Percentiles rank a stretch among this genome's conserved stretches.
Evolutionary conservation across 768 basidiomycete species (phyloP).

Genomic region (Lactarius pseudohatsudake): DNA sequence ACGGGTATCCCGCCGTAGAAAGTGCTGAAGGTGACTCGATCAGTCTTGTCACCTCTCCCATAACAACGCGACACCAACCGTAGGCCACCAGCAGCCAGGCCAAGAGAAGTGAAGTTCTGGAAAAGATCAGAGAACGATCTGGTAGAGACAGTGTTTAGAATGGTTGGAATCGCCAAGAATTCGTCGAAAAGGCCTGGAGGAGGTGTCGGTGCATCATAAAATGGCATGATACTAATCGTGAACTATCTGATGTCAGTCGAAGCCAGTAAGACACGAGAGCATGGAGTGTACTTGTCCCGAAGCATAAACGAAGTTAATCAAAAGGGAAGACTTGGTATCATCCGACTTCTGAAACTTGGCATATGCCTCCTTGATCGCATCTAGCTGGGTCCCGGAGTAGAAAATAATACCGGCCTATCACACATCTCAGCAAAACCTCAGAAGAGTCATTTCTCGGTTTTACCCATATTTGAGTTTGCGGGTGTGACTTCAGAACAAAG

Average conservation of each 20-base stretch:
- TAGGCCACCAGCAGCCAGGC: not conserved
- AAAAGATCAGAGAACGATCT: not conserved
- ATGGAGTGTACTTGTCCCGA: not conserved
- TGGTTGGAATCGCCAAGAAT: conserved; percentile 24
- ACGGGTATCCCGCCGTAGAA: not conserved
- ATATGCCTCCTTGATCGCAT: not conserved
- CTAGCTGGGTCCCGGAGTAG: not conserved
- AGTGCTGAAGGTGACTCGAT: not conserved
- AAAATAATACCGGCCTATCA: not conserved
- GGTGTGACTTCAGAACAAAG: conserved; percentile 4
- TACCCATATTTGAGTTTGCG: conserved; percentile 16
- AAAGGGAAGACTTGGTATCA: not conserved
- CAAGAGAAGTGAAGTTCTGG: not conserved
- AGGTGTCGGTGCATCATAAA: conserved; percentile 29
- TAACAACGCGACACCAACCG: not conserved
- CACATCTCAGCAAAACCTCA: not conserved
- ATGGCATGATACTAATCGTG: not conserved
- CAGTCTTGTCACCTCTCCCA: not conserved
- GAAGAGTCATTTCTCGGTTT: not conserved
- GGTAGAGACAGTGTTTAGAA: not conserved
- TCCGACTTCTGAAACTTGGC: not conserved
- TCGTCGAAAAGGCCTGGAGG: conserved; percentile 27
- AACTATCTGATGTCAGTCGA: not conserved
- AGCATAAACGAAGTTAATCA: not conserved
- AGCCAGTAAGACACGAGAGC: not conserved